Evolutionary conservation across 148 eudicot genomes (phyloP).

Genomic region (Silene latifolia): DNA sequence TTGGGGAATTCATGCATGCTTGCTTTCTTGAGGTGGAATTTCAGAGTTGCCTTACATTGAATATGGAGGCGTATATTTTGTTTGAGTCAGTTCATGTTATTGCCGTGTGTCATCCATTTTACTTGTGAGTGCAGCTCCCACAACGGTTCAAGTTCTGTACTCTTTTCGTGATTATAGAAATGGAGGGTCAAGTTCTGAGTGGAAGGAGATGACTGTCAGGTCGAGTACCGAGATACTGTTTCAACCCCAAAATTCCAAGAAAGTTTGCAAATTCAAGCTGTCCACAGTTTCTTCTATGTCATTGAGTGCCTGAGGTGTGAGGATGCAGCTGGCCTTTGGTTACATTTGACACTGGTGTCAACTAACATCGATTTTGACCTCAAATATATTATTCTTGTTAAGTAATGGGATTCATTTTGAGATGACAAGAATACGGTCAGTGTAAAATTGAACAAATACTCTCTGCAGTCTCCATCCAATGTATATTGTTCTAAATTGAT

Average conservation of each 20-base stretch:
- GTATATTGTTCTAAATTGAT: neutral
- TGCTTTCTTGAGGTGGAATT: too few species aligned
- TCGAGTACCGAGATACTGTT: slow-evolving; percentile 78
- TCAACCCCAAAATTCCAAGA: slow-evolving; percentile 55
- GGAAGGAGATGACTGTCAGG: slow-evolving; percentile 71
- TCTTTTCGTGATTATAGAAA: slow-evolving; percentile 72
- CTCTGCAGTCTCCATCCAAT: neutral
- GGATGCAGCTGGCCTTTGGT: neutral
- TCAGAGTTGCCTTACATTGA: too few species aligned
- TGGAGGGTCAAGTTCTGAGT: slow-evolving; percentile 65
- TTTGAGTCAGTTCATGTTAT: neutral
- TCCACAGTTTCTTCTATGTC: slow-evolving; percentile 68
- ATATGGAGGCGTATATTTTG: neutral
- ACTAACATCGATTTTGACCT: neutral
- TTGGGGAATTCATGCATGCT: neutral
- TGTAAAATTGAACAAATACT: neutral
- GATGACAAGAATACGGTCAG: too few species aligned
- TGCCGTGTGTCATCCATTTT: neutral
- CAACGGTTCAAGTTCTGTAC: slow-evolving; percentile 74
- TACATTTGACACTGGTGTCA: neutral
- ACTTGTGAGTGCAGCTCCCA: slow-evolving; percentile 54
- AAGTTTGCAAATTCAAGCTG: slow-evolving; percentile 67
- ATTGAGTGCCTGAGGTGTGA: slow-evolving; percentile 67
- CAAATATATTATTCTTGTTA: neutral
- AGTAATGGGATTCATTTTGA: neutral